A percentile compares a stretch with the other conserved stretches of the same genome.
Evolutionary conservation across 2,329 filamentous ascomycete genomes (phyloP).

Genomic region (Ophiostoma populinum): DNA sequence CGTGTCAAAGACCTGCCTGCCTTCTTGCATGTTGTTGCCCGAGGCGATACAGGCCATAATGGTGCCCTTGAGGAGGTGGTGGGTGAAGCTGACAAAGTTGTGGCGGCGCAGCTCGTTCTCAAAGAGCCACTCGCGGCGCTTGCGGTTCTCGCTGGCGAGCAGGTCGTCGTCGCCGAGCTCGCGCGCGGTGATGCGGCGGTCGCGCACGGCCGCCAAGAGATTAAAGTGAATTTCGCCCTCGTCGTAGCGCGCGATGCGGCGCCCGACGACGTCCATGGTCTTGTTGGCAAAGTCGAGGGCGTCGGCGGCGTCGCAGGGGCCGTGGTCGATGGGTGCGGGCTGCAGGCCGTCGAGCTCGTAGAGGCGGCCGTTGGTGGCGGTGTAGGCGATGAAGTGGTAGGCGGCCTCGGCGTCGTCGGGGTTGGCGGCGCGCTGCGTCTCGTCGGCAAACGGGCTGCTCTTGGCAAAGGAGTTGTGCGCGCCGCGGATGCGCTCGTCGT

Average conservation of each 20-base stretch:
- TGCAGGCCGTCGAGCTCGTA: slow-evolving; percentile 95
- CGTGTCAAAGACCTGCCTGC: slow-evolving; percentile 51
- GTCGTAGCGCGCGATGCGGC: slow-evolving; percentile 72
- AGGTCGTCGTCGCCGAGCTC: slow-evolving; percentile 71
- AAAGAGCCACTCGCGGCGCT: slow-evolving; percentile 76
- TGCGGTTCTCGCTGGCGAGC: slow-evolving; percentile 63
- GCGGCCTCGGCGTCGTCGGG: slow-evolving; percentile 64
- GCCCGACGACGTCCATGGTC: slow-evolving; percentile 73
- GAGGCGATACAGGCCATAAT: too few relatives aligned
- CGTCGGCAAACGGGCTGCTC: slow-evolving; percentile 80
- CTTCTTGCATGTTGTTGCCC: too few relatives aligned
- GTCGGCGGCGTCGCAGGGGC: slow-evolving; percentile 37
- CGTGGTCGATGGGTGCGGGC: slow-evolving; percentile 81
- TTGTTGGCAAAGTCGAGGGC: slow-evolving; percentile 45
- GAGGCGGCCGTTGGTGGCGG: slow-evolving; percentile 56
- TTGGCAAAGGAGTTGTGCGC: slow-evolving; percentile 85
- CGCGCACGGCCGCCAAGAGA: slow-evolving; percentile 77
- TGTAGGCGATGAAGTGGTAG: slow-evolving; percentile 97
- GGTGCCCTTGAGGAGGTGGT: slow-evolving; percentile 73
- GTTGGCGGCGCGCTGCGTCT: slow-evolving; percentile 55
- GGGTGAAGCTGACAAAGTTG: slow-evolving; percentile 93
- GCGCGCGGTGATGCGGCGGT: slow-evolving; percentile 57
- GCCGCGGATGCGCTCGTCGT: slow-evolving; percentile 51
- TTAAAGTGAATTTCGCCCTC: slow-evolving; percentile 87
- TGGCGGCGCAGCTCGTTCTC: slow-evolving; percentile 85